A percentile compares a stretch with the other conserved stretches of the same genome.
These are phyloP conservation scores for Corymbia citriodora DNA, from an alignment of 441 rosid genomes.

Conservation along the genomic window DNA sequence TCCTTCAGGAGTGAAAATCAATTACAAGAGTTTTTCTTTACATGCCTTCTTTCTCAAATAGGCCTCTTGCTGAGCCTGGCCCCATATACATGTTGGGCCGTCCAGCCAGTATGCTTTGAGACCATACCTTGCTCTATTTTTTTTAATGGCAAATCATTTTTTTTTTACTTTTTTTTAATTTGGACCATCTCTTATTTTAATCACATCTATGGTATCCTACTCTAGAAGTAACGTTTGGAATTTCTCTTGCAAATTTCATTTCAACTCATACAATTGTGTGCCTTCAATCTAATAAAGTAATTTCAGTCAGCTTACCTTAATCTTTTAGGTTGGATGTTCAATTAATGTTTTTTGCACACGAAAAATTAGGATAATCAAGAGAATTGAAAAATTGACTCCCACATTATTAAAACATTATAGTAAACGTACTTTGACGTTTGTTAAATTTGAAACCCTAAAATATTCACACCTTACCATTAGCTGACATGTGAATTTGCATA, in stretches of 20 bases:
- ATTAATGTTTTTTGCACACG: neutral
- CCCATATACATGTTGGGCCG: neutral
- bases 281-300: neutral
- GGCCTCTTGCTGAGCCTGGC: neutral
- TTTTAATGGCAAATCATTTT: neutral
- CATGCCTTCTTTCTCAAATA: neutral
- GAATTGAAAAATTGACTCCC: neutral
- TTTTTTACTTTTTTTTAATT: neutral
- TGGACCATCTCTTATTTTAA: neutral
- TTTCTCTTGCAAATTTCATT: neutral
- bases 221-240: neutral
- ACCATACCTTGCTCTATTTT: neutral
- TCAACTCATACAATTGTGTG: neutral
- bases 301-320: neutral
- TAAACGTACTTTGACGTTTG: neutral
- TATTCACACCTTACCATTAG: neutral
- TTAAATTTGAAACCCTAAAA: fast-evolving
- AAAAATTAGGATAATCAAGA: neutral
- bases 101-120: neutral
- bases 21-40: neutral
- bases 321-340: neutral
- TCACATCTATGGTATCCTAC: neutral
- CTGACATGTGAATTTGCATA: neutral
- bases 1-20: neutral
- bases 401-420: neutral